These are phyloP conservation scores for Magnolia kwangsiensis DNA, from an alignment of 164 flowering plant species.

Conservation along the genomic window DNA sequence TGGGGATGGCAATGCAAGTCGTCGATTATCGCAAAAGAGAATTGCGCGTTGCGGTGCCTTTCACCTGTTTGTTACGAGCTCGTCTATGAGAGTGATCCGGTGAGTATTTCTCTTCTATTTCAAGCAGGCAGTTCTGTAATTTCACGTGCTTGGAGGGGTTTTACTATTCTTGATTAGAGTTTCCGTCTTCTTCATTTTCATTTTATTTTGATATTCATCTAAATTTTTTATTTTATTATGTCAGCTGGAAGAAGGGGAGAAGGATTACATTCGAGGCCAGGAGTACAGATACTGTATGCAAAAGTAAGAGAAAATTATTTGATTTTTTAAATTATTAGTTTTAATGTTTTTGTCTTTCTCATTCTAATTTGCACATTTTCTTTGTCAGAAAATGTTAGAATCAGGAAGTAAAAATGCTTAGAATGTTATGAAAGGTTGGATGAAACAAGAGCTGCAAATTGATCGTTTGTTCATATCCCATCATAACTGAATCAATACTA, in stretches of 20 bases:
- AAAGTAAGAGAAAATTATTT: conserved; percentile 38
- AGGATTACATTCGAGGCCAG: conserved; percentile 67
- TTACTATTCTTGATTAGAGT: not conserved
- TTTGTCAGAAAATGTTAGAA: not conserved
- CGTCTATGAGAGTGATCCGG: conserved; percentile 84
- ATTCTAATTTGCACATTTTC: not conserved
- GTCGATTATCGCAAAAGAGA: conserved; percentile 73
- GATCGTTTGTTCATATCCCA: too few species aligned
- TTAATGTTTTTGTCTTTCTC: not conserved
- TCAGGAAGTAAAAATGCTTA: not conserved
- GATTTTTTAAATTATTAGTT: too few species aligned
- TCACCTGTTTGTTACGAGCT: conserved; percentile 71
- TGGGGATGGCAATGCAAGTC: conserved; percentile 84
- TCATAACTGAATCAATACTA: too few species aligned
- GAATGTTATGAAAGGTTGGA: not conserved
- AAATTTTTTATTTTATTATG: not conserved
- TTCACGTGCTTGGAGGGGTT: not conserved
- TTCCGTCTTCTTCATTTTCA: not conserved
- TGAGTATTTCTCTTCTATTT: conserved; percentile 18
- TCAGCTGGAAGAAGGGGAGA: conserved; percentile 97
- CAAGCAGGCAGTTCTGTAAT: not conserved
- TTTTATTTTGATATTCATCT: not conserved
- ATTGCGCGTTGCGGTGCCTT: conserved; percentile 83
- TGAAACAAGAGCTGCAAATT: too few species aligned
- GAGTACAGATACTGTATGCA: conserved; percentile 88